Evolutionary conservation across 768 basidiomycete genomes (phyloP).

Genomic region (Pleurotus platypus): DNA sequence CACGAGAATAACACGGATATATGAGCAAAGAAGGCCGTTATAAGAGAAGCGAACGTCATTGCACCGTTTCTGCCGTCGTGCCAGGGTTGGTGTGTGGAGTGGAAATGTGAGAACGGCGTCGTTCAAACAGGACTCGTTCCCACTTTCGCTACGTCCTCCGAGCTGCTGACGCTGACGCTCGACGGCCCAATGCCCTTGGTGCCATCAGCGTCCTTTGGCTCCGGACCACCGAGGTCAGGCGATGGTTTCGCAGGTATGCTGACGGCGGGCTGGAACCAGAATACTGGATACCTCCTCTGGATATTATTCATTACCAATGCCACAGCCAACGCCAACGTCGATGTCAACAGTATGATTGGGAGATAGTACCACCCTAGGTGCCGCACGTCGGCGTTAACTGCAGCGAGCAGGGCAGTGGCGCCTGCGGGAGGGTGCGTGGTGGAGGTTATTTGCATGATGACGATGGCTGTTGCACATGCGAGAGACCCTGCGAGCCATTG

Average conservation of each 20-base stretch:
- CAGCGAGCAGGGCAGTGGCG: conserved; percentile 51
- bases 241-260: not conserved
- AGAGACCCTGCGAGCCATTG: conserved; percentile 48
- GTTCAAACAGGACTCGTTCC: too few relatives aligned
- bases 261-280: conserved; percentile 30
- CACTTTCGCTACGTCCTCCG: too few relatives aligned
- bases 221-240: not conserved
- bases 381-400: conserved; percentile 36
- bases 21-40: too few relatives aligned
- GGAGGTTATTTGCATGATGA: conserved; percentile 48
- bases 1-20: too few relatives aligned
- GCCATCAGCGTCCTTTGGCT: not conserved
- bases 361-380: conserved; percentile 52
- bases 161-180: too few relatives aligned
- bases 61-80: too few relatives aligned
- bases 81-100: too few relatives aligned
- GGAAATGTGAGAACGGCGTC: too few relatives aligned
- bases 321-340: conserved; percentile 36
- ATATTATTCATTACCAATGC: conserved; percentile 50
- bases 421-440: conserved; percentile 57
- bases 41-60: too few relatives aligned
- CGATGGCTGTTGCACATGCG: conserved; percentile 36
- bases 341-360: conserved; percentile 47
- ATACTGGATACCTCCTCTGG: conserved; percentile 45
- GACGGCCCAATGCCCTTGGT: too few relatives aligned